Evolutionary conservation across 2,329 filamentous ascomycete species (phyloP).

Genomic region (Akanthomyces uredinophilus): DNA sequence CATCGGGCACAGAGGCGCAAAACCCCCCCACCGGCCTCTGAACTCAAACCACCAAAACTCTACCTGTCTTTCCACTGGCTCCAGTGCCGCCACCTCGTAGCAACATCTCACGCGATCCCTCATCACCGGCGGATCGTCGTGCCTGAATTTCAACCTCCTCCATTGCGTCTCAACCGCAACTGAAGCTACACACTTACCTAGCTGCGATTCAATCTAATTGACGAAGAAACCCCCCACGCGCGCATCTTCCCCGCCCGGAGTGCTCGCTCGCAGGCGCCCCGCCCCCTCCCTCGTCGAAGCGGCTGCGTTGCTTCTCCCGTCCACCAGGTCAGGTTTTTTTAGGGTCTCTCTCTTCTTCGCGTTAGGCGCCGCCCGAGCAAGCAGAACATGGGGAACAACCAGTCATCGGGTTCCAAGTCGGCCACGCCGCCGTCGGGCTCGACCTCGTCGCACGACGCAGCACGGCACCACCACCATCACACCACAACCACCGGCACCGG

Average conservation of each 20-base stretch:
- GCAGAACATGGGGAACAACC: slow-evolving; percentile 33
- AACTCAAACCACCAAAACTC: background rate
- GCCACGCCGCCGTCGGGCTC: slow-evolving; percentile 26
- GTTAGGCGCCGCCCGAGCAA: background rate
- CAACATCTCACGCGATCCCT: slow-evolving; percentile 4
- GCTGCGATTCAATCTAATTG: background rate
- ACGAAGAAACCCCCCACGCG: background rate
- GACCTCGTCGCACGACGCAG: slow-evolving; percentile 12
- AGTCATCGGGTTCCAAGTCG: slow-evolving; percentile 34
- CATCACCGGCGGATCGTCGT: background rate
- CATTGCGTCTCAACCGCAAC: background rate
- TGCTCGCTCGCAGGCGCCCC: background rate
- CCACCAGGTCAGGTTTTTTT: background rate
- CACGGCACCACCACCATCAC: slow-evolving; percentile 4
- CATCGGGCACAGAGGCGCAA: background rate
- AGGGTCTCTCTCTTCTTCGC: background rate
- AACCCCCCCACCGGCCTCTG: background rate
- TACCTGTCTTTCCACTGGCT: background rate
- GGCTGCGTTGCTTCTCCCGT: background rate
- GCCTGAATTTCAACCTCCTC: background rate
- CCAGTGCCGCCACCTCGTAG: background rate
- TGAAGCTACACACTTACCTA: background rate
- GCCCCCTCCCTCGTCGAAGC: slow-evolving; percentile 1
- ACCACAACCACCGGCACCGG: background rate
- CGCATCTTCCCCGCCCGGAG: slow-evolving; percentile 3